Base-by-base conservation (phyloP, 208 protist species). In the Trypanosoma theileri region DNA sequence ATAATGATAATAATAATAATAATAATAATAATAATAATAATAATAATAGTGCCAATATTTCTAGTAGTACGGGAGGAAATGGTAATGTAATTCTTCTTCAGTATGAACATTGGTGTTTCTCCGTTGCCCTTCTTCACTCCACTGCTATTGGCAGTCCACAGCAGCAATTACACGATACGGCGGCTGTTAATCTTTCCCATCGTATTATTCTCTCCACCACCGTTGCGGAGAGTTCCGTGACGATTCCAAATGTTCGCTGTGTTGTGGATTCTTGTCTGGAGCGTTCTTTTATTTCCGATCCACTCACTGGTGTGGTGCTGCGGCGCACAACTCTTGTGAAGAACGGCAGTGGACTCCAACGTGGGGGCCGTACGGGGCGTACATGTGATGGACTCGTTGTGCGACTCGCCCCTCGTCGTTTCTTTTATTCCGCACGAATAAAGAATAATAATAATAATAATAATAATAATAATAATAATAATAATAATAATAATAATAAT, bases 191-290 rank as follows among this genome's bases (percentile, higher is more conserved):
- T 35, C 70, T 71, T 35, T 70, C 63, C 17, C 61, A 85, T 57
- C 84, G 85, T 4, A 70, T 94, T 24, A 74, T 92, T 44, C 69
- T 94, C 22, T 66, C 89, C n/a, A 94, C 89, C 3, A 80, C 66
- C 54, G 77, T 94, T 44, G 85, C 89, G 9, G 85, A 94, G 58
- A 94, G 82, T 71, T 90, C 84, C 12, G 70, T 94, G 48, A 94
- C 89, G 14, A 92, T 94, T 57, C 70, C 85, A 8, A 86, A 90
- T 62, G 72, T 89, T 10, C 75, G 77, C 12, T 73, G 85, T 16
- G 84, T 94, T 24, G 59, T 94, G 1, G 86, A 94, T 73, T 72
- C 79, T 2, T 85, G 85, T 46, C 61, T 89, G 35, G 82, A 88
- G 72, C 69, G 89, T 0, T 63, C 66, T 28, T 76, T 88, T 55